These are phyloP conservation scores for Coniochaeta sp. DNA, from an alignment of 2,329 filamentous ascomycete species.

Conservation along the genomic window DNA sequence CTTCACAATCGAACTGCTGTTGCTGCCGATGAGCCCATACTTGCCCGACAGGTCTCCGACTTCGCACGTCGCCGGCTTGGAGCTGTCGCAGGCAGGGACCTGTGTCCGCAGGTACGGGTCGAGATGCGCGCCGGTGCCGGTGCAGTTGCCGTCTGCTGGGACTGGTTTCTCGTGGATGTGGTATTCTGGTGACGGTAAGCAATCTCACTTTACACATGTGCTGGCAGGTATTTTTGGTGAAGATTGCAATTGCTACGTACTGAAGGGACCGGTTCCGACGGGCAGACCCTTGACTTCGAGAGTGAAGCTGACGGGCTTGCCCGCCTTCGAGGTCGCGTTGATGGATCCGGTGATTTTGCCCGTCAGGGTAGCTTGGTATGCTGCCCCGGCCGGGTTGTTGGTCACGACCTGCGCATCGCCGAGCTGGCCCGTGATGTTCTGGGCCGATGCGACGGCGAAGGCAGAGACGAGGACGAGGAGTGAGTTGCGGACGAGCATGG, in stretches of 20 bases:
- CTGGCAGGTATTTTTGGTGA: too few relatives aligned
- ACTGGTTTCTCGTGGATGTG: slow-evolving; percentile 50
- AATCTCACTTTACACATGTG: too few relatives aligned
- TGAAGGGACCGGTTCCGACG: slow-evolving; percentile 13
- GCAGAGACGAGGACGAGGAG: neutral
- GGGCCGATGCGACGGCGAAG: neutral
- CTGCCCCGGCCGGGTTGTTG: slow-evolving; percentile 14
- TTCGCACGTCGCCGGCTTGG: slow-evolving; percentile 45
- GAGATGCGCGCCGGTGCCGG: slow-evolving; percentile 42
- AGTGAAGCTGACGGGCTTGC: slow-evolving; percentile 14
- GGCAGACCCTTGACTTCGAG: slow-evolving; percentile 13
- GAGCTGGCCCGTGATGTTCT: slow-evolving; percentile 12
- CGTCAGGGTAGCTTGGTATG: slow-evolving; percentile 14
- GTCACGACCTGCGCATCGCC: slow-evolving; percentile 13
- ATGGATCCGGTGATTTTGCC: slow-evolving; percentile 12
- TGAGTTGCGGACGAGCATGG: neutral
- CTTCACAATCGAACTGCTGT: slow-evolving; percentile 16
- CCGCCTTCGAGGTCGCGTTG: slow-evolving; percentile 9
- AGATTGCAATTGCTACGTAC: slow-evolving; percentile 5
- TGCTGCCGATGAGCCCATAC: slow-evolving; percentile 36
- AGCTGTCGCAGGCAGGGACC: slow-evolving; percentile 36
- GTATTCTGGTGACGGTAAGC: slow-evolving; percentile 30
- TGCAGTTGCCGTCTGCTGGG: slow-evolving; percentile 46
- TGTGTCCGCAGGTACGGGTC: slow-evolving; percentile 48
- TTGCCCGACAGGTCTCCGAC: slow-evolving; percentile 55